Percentiles rank a stretch among this genome's conserved stretches.
Evolutionary conservation across 2,329 filamentous ascomycete genomes (phyloP).

Genomic region (Coniochaeta sp.): DNA sequence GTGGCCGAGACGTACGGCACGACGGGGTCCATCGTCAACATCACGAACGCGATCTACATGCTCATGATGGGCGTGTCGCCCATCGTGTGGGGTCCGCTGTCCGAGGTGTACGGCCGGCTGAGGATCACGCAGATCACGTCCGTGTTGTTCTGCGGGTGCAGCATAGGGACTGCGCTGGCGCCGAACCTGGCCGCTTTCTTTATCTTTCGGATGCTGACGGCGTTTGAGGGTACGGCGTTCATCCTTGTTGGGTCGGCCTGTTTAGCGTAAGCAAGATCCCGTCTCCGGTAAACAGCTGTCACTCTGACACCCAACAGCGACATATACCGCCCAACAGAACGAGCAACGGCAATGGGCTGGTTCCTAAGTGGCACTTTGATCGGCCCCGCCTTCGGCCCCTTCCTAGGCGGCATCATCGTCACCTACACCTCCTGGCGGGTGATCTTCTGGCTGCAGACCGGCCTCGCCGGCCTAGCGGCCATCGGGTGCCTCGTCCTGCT

Average conservation of each 20-base stretch:
- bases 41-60: conserved; percentile 64
- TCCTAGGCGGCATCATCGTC: conserved; percentile 63
- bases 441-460: conserved; percentile 66
- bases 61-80: conserved; percentile 63
- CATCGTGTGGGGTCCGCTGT: conserved; percentile 60
- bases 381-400: conserved; percentile 56
- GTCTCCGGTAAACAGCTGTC: neutral
- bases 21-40: conserved; percentile 56
- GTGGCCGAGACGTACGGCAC: conserved; percentile 53
- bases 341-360: conserved; percentile 61
- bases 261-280: conserved; percentile 35
- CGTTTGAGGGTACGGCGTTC: conserved; percentile 63
- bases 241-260: conserved; percentile 59
- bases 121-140: conserved; percentile 48
- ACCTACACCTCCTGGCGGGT: conserved; percentile 60
- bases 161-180: conserved; percentile 57
- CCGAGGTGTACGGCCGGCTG: conserved; percentile 48
- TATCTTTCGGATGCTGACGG: conserved; percentile 61
- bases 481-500: conserved; percentile 53
- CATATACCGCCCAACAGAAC: conserved; percentile 51
- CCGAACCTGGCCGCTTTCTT: conserved; percentile 61
- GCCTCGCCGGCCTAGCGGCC: conserved; percentile 48
- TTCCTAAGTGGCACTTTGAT: conserved; percentile 60
- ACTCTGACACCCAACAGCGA: conserved; percentile 24
- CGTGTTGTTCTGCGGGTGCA: conserved; percentile 55